A percentile compares a stretch with the other conserved stretches of the same genome.
Conservation (phyloP, 2,329 filamentous ascomycete genomes). For the Amauroascus verrucosus region DNA sequence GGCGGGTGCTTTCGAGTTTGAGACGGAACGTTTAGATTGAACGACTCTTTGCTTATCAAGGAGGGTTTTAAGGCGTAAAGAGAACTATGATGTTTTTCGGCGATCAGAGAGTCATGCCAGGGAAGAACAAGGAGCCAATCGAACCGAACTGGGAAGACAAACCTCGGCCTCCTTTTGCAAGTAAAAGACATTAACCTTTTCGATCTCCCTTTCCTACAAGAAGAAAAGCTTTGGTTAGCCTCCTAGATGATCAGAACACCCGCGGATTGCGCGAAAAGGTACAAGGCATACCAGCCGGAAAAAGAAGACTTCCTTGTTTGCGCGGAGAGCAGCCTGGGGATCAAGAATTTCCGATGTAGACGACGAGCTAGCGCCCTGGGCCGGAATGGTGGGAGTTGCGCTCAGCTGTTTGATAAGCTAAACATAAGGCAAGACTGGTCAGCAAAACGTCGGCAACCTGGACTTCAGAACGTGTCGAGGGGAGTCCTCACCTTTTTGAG, state of each 20-base stretch:
- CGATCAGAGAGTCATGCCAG: neutral
- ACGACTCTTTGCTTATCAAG: constrained; percentile 91
- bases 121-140: neutral
- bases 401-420: constrained; percentile 98
- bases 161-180: constrained; percentile 97
- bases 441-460: neutral
- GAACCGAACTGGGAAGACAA: constrained; percentile 26
- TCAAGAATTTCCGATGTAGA: constrained; percentile 46
- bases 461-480: neutral
- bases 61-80: constrained; percentile 80
- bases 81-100: constrained; percentile 54
- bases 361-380: constrained; percentile 52
- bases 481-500: constrained; percentile 70
- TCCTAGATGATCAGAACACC: neutral
- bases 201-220: constrained; percentile 78
- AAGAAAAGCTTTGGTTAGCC: neutral
- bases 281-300: constrained; percentile 68
- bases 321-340: constrained; percentile 81
- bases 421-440: constrained; percentile 22
- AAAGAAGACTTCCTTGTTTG: constrained; percentile 98
- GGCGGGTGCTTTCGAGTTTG: constrained; percentile 74
- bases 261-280: neutral
- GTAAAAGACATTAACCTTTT: constrained; percentile 98
- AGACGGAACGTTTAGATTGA: constrained; percentile 63
- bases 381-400: constrained; percentile 71